Evolutionary conservation across 108 stramenopile species (phyloP), one percentile per base, ranked within the genome.

Genomic region (Skeletonema tropicum): DNA sequence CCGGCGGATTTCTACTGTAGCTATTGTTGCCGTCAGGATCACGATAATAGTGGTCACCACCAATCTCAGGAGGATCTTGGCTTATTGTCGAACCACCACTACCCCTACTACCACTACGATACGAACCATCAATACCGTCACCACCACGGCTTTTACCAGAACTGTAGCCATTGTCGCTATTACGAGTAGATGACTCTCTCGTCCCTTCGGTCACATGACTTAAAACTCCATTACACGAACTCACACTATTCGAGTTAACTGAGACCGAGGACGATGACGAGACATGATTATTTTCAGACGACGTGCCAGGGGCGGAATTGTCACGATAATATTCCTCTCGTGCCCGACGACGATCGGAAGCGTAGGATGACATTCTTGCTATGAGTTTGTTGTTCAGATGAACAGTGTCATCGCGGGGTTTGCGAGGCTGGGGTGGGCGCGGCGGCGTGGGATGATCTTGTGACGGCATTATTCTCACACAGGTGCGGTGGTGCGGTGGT

Each of bases 301-400:
- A 45, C 3, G 42, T n/a, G 2, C 15, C 42, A 39, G 10, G 38
- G 48, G 48, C 48, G 17, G 48, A 49, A 55, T 21, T 55, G 2
- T n/a, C 52, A 55, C 52, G 52, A 23, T 55, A 55, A 9, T 55
- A 55, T 25, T 55, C 52, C 5, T 55, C 52, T 8, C 52, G 52
- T 19, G 52, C 52, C 9, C 52, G 21, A 7, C 52, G 52, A 8
- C 52, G 52, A 25, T 55, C 52, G 52, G 23, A 23, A 25, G 52
- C 9, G 0, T 19, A 49, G 3, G 15, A 45, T 3, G 15, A 5
- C 42, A 45, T 45, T n/a, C 42, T 45, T 3, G 15, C 15, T 45
- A 45, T 3, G 5, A 12, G 42, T n/a, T 45, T 45, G 42, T 45
- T 45, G 42, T 41, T 41, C 1, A 41, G 39, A n/a, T n/a, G n/a